Base-by-base conservation (phyloP, 495 filamentous ascomycete genomes). In the Gamarada debralockiae region DNA sequence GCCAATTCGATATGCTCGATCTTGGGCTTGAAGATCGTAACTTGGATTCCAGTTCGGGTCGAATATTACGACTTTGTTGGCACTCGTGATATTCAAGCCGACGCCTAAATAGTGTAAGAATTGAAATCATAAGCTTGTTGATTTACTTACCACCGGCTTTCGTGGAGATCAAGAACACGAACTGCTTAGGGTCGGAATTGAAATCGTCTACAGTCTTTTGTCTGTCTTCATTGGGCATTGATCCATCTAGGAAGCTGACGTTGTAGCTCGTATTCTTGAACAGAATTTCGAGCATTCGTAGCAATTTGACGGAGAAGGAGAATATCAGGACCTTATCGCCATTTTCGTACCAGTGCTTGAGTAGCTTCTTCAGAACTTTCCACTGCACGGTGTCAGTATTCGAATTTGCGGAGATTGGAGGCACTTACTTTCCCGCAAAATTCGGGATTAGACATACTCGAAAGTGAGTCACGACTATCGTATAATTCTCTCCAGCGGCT, bases 31-130 rank as follows among this genome's bases (percentile, higher is more conserved):
- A 1, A 97, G 78, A 60, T 98, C 56, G 45, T 66, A 68, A 17
- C 87, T 79, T 3, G 93, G 93, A 53, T 98, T 98, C 93, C 93
- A 98, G 62, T 97, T 95, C 0, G 93, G 93, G 64, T 98, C 93
- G 34, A 97, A 86, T 31, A 98, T 89, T 17, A 98, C 93, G 9
- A 98, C 92, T 67, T 97, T 97, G 71, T 98, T 98, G 10, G 93
- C 93, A 0, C 89, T 92, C 3, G 93, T 96, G 65, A 98, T 98
- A 63, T 98, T 98, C 8, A 97, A 73, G 0, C 92, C 92, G 7
- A 76, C 68, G 22, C 60, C 55, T 57, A 29, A 7, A 0, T 22
- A 20, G 13, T 33, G 31, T 53, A 12, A 49, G 45, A 2, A 15
- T 57, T 37, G 44, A 37, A n/a, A n/a, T 58, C 57, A 4, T 87